Conservation (phyloP, 2,329 filamentous ascomycete species). For the Madurella mycetomatis region DNA sequence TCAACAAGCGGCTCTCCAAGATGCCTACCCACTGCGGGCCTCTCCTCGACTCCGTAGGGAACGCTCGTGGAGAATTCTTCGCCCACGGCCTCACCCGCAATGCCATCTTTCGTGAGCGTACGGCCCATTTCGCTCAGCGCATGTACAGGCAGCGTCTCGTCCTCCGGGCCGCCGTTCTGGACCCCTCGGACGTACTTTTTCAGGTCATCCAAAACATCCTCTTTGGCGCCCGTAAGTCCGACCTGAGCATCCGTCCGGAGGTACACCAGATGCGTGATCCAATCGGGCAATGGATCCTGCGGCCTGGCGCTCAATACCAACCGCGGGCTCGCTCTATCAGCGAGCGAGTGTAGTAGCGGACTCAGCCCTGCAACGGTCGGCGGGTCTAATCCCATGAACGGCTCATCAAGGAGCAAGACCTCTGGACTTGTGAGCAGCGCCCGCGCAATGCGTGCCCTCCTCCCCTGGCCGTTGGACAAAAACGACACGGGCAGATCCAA, state of each 20-base stretch:
- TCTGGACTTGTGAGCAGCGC: constrained; percentile 75
- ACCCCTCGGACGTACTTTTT: constrained; percentile 46
- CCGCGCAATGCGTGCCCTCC: constrained; percentile 81
- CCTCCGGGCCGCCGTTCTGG: constrained; percentile 42
- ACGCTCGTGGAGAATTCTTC: constrained; percentile 24
- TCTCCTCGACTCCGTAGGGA: constrained; percentile 1
- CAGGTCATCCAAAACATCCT: constrained; percentile 54
- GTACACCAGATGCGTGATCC: constrained; percentile 81
- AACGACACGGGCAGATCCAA: constrained; percentile 81
- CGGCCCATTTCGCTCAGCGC: constrained; percentile 48
- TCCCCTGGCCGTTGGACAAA: constrained; percentile 88
- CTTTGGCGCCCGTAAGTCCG: constrained; percentile 60
- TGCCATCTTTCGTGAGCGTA: constrained; percentile 38
- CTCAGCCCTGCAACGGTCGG: constrained; percentile 70
- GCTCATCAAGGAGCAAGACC: constrained; percentile 82
- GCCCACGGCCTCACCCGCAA: constrained; percentile 35
- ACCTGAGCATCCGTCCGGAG: constrained; percentile 64
- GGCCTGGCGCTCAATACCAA: constrained; percentile 74
- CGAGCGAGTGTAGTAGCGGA: constrained; percentile 63
- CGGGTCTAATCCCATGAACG: constrained; percentile 94
- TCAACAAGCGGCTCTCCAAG: constrained; percentile 71
- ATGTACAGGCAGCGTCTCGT: constrained; percentile 45
- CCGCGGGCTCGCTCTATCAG: constrained; percentile 61
- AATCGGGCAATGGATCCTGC: constrained; percentile 81
- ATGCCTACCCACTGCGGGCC: constrained; percentile 7